A percentile compares a stretch with the other conserved stretches of the same genome.
Conservation (phyloP, 495 filamentous ascomycete genomes). For the Apiosordaria backusii region DNA sequence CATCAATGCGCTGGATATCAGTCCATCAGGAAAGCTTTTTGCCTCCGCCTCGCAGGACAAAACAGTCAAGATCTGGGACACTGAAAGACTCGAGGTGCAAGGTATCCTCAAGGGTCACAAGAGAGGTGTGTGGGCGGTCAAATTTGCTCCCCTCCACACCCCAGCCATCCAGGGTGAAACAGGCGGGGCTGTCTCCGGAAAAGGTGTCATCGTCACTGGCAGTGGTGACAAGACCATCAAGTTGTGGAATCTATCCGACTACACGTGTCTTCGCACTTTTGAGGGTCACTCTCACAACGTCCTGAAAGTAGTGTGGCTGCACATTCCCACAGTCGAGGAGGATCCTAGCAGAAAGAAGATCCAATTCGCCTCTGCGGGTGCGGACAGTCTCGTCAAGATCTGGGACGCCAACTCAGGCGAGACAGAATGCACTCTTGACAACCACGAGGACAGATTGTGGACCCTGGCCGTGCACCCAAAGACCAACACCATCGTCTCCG, state of each 20-base stretch:
- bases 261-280: constrained; percentile 87
- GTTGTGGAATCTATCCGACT: constrained; percentile 90
- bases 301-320: constrained; percentile 88
- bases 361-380: constrained; percentile 81
- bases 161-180: constrained; percentile 66
- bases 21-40: constrained; percentile 65
- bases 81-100: constrained; percentile 78
- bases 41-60: constrained; percentile 95
- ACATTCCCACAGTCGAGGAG: constrained; percentile 48
- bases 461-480: constrained; percentile 70
- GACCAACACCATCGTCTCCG: constrained; percentile 73
- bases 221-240: constrained; percentile 95
- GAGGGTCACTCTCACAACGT: constrained; percentile 96
- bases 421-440: constrained; percentile 82
- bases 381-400: constrained; percentile 94
- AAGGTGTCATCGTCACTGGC: constrained; percentile 79
- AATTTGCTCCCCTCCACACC: constrained; percentile 75
- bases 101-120: constrained; percentile 89
- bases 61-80: constrained; percentile 93
- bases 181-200: constrained; percentile 57
- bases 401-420: constrained; percentile 85
- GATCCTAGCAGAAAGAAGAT: constrained; percentile 48
- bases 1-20: constrained; percentile 90
- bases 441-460: constrained; percentile 93
- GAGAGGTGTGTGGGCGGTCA: constrained; percentile 91